Evolutionary conservation across 345 rosid genomes (phyloP).

Genomic region (Ricinus communis): DNA sequence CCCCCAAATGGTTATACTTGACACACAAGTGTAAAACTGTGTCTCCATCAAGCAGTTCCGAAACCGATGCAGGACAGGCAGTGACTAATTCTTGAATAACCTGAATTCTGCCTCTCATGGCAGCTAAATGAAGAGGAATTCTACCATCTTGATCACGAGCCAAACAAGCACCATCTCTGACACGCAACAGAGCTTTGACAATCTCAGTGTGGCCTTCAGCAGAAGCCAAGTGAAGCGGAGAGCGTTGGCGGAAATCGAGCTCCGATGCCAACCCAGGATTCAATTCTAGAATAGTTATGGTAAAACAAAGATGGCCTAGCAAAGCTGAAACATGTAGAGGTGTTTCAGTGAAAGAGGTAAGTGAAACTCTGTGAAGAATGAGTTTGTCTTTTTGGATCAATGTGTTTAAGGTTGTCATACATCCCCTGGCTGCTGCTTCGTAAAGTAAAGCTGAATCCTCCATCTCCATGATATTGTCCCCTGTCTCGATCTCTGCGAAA

Average conservation of each 20-base stretch:
- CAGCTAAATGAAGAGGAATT: slow-evolving; percentile 11
- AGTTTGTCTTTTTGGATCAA: slow-evolving; percentile 4
- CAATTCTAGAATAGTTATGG: not conserved
- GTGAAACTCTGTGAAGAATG: slow-evolving; percentile 4
- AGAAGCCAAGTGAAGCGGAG: slow-evolving; percentile 20
- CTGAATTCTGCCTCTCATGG: slow-evolving; percentile 5
- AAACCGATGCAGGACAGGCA: not conserved
- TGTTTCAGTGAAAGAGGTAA: slow-evolving; percentile 9
- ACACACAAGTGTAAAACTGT: slow-evolving; percentile 13
- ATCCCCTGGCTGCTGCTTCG: slow-evolving; percentile 7
- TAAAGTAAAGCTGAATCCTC: not conserved
- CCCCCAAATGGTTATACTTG: not conserved
- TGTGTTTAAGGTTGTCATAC: not conserved
- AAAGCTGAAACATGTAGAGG: slow-evolving; percentile 10
- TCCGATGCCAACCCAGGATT: not conserved
- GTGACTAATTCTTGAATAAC: not conserved
- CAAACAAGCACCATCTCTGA: not conserved
- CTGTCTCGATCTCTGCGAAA: not conserved
- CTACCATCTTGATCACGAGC: not conserved
- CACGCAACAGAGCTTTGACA: slow-evolving; percentile 1
- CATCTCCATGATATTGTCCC: not conserved
- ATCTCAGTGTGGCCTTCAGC: slow-evolving; percentile 14
- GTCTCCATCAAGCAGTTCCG: not conserved
- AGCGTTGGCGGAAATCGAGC: not conserved
- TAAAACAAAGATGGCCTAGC: slow-evolving; percentile 16